phyloP scores from a whole-genome alignment of 2,329 filamentous ascomycete species.

The Xylariaceae sp. region DNA sequence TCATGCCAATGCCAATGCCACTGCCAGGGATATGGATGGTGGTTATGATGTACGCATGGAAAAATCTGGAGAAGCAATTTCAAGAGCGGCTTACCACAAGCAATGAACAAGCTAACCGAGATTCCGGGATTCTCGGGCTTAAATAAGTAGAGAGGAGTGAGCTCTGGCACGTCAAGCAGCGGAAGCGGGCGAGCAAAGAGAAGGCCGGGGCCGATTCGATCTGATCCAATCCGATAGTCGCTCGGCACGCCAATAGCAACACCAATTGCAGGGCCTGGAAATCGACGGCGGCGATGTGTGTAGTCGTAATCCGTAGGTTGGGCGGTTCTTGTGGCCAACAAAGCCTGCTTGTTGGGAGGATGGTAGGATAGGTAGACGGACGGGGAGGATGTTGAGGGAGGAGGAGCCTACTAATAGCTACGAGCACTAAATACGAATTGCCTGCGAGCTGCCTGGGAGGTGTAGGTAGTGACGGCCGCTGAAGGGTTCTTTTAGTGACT shows the following conservation, averaged over 20 bases:
- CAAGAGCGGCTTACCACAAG: neutral
- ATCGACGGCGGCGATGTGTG: neutral
- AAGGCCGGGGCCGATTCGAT: neutral
- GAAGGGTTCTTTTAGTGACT: neutral
- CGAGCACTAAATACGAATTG: neutral
- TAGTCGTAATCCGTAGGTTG: neutral
- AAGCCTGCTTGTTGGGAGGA: neutral
- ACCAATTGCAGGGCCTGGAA: neutral
- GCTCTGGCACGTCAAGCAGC: neutral
- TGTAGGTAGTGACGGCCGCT: neutral
- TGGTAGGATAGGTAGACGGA: neutral
- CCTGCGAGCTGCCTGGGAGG: neutral
- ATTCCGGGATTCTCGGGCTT: neutral
- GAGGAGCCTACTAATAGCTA: slow-evolving; percentile 2
- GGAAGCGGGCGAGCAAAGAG: neutral
- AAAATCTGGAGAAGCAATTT: neutral
- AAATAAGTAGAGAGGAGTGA: neutral
- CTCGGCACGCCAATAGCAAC: neutral
- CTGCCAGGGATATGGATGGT: neutral
- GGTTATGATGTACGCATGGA: neutral
- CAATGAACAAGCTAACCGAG: neutral
- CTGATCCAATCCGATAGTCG: neutral
- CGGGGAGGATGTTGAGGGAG: neutral
- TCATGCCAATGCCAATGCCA: neutral
- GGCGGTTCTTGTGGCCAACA: neutral